Base-by-base conservation (phyloP, 306 rosid genomes). In the Quercus mongolica region DNA sequence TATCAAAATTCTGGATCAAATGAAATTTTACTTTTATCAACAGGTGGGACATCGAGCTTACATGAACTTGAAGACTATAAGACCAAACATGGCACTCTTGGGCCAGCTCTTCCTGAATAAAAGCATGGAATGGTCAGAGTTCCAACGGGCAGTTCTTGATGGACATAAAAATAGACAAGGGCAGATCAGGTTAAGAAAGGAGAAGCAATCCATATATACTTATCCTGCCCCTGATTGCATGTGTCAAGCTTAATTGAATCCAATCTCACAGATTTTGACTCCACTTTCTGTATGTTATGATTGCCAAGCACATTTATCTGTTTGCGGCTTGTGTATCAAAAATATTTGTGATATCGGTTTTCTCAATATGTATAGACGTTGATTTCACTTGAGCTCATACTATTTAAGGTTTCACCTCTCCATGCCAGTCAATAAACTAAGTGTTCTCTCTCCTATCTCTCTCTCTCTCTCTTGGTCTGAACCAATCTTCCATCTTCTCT, bases 171-270 rank as follows among this genome's bases (percentile, higher is more conserved):
- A 59, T 79, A 91, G 99, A 86, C 94, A 90, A 87, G 98, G 99
- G 58, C 93, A 91, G 81, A 74, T 90, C 76, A 89, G 98, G 85
- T 75, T 90, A 51, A 91, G 99, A 82, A 95, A 88, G 86, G 89
- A 91, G 26, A 95, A 93, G 87, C 98, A 95, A 75, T 95, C 99
- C 54, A 89, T 95, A 57, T 93, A 95, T 78, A 93, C 98, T 1
- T 95, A 95, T 44, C 99, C 99, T 33, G 88, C 90, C 78, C 98
- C 98, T 38, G 96, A 95, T 80, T 95, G 99, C 92, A 94, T 91
- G 94, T 95, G 98, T 86, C 93, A 85, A 73, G 87, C 89, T 81
- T 91, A 54, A 82, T 51, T 71, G 49, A 33, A 33, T 1, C 71
- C 25, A 33, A 33, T 17, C 14, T 33, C 46, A 44, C 35, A 62